Evolutionary conservation across 1,139 yeast genomes (phyloP), one percentile per base, ranked within the genome.

Genomic region (Pichia sp.): DNA sequence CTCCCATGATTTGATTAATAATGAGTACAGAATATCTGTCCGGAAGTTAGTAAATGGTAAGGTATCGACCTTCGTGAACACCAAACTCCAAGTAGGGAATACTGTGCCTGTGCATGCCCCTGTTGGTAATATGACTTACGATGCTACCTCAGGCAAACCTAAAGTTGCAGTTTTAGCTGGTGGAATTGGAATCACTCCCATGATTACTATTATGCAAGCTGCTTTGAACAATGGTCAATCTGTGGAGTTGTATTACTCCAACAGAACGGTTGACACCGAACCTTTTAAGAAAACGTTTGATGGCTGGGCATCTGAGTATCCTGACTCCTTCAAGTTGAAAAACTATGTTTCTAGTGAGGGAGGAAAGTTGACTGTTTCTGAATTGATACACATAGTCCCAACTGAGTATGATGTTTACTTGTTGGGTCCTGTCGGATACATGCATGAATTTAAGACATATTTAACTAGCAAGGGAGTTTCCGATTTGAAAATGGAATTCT

Each of bases 141-240:
- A 55, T n/a, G 63, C 71, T 49, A 71, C 71, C 24, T 56, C 62
- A n/a, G 60, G 62, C 9, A 63, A 64, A 41, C 59, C 64, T 24
- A 75, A 77, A 30, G 71, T 78, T 27, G 72, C 80, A 3, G 63
- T 71, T 9, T 67, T 83, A 46, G 77, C 81, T 33, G 87, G 84
- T 52, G 91, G 90, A 53, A 83, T 84, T 60, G 91, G 90, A 60
- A 79, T 83, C 55, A 85, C 90, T 2, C 90, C 91, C 46, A 60
- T 82, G 54, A 64, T 83, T 50, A 71, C 87, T 8, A 78, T 83
- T 66, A 64, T 78, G 36, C 79, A 78, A 60, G 63, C 70, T 16
- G 75, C 75, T 4, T 58, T 61, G 16, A 51, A 48, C 6, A 54
- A 56, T 42, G 58, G 56, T 33, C 53, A 57, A 31, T 62, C 61